Evolutionary conservation across 768 basidiomycete species (phyloP).

Genomic region (Royoungia palumana): DNA sequence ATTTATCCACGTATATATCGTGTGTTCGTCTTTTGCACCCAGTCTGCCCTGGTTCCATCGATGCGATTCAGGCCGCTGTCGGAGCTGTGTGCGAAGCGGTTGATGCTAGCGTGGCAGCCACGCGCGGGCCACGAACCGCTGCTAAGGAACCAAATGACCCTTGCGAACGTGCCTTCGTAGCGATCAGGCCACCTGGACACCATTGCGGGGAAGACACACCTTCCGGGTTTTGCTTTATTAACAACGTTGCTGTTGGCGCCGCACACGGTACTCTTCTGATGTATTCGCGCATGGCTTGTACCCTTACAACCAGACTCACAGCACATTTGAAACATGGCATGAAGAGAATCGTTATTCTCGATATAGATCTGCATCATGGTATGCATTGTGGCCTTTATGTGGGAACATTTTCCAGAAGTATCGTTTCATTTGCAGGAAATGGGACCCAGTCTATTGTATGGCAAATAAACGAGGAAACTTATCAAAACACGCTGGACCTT

Average conservation of each 20-base stretch:
- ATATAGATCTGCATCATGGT: constrained; percentile 57
- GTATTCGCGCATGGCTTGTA: neutral
- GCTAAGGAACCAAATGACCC: constrained; percentile 7
- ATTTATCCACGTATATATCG: too few relatives aligned
- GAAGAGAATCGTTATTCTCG: constrained; percentile 79
- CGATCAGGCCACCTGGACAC: constrained; percentile 88
- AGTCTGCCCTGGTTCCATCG: constrained; percentile 79
- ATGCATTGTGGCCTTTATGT: neutral
- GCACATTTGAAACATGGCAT: constrained; percentile 80
- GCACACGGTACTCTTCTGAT: constrained; percentile 66
- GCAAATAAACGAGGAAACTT: constrained; percentile 88
- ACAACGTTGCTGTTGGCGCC: constrained; percentile 87
- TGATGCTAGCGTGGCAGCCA: constrained; percentile 51
- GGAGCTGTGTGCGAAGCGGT: constrained; percentile 89
- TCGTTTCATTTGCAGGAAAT: constrained; percentile 57
- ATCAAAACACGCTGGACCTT: constrained; percentile 61
- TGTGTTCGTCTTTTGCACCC: too few relatives aligned
- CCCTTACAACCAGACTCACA: constrained; percentile 28
- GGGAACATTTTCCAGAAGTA: neutral
- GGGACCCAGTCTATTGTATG: constrained; percentile 91
- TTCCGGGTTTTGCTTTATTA: constrained; percentile 92
- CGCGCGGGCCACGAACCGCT: constrained; percentile 13
- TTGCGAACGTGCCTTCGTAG: constrained; percentile 65
- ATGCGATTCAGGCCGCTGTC: constrained; percentile 77
- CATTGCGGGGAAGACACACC: constrained; percentile 91